Evolutionary conservation across 306 rosid genomes (phyloP).

Genomic region (Bauhinia variegata): DNA sequence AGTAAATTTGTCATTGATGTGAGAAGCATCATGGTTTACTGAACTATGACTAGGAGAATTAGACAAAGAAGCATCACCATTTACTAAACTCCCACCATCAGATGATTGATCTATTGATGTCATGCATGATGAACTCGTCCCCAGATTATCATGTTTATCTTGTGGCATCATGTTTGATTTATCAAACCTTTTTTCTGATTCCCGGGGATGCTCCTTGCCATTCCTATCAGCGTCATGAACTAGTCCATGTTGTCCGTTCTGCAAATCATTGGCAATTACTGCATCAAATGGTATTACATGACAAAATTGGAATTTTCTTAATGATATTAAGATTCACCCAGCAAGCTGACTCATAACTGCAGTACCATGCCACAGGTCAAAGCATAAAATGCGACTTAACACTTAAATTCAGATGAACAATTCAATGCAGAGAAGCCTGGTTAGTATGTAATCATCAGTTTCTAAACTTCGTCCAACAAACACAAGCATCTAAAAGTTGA

Average conservation of each 20-base stretch:
- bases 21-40: constrained; percentile 27
- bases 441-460: constrained; percentile 12
- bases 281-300: background rate
- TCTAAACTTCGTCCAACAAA: constrained; percentile 23
- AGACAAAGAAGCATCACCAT: constrained; percentile 47
- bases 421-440: constrained; percentile 5
- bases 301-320: constrained; percentile 12
- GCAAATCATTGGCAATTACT: constrained; percentile 45
- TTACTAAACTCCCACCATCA: constrained; percentile 65
- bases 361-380: background rate
- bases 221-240: constrained; percentile 39
- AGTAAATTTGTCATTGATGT: constrained; percentile 29
- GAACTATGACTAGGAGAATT: constrained; percentile 48
- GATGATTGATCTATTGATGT: constrained; percentile 64
- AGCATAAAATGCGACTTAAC: constrained; percentile 13
- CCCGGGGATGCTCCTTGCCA: constrained; percentile 43
- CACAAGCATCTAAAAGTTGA: constrained; percentile 16
- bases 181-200: constrained; percentile 51
- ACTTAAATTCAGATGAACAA: constrained; percentile 27
- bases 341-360: constrained; percentile 3
- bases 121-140: constrained; percentile 55
- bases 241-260: constrained; percentile 53
- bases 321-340: constrained; percentile 21
- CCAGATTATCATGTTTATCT: constrained; percentile 43
- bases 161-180: constrained; percentile 45